Conservation (phyloP, 2,329 filamentous ascomycete species). For the Exophiala lecanii-corni region DNA sequence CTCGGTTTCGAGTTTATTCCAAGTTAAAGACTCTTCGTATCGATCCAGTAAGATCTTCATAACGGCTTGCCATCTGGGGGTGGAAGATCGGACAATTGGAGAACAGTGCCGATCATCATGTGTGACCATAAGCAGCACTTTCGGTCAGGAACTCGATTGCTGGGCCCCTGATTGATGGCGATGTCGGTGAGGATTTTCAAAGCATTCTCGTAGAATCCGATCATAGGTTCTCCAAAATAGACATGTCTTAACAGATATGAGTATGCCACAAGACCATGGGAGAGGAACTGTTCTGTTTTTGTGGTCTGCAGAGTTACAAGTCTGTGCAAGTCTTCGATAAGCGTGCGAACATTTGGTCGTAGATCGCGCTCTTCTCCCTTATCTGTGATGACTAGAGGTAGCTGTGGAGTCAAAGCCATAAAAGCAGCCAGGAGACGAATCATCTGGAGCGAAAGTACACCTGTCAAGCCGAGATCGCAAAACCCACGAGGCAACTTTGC, state of each 20-base stretch:
- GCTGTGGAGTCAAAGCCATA: not conserved
- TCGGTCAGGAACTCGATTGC: constrained; percentile 7
- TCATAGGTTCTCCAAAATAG: constrained; percentile 11
- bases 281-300: constrained; percentile 11
- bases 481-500: constrained; percentile 12
- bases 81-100: constrained; percentile 4
- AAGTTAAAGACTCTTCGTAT: constrained; percentile 8
- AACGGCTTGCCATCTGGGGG: constrained; percentile 6
- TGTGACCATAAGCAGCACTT: constrained; percentile 15
- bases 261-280: constrained; percentile 13
- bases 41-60: constrained; percentile 10
- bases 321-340: constrained; percentile 12
- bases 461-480: constrained; percentile 12
- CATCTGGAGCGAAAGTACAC: constrained; percentile 14
- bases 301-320: constrained; percentile 12
- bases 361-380: not conserved
- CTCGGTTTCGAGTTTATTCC: constrained; percentile 11
- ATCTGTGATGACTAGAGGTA: not conserved
- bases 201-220: constrained; percentile 10
- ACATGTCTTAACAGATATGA: constrained; percentile 9
- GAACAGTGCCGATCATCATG: constrained; percentile 11
- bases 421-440: constrained; percentile 12
- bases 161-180: constrained; percentile 6
- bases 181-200: constrained; percentile 11
- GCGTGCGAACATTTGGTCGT: constrained; percentile 7